These are phyloP conservation scores for Claviceps quebecensis DNA, from an alignment of 2,329 filamentous ascomycete genomes.

Conservation along the genomic window DNA sequence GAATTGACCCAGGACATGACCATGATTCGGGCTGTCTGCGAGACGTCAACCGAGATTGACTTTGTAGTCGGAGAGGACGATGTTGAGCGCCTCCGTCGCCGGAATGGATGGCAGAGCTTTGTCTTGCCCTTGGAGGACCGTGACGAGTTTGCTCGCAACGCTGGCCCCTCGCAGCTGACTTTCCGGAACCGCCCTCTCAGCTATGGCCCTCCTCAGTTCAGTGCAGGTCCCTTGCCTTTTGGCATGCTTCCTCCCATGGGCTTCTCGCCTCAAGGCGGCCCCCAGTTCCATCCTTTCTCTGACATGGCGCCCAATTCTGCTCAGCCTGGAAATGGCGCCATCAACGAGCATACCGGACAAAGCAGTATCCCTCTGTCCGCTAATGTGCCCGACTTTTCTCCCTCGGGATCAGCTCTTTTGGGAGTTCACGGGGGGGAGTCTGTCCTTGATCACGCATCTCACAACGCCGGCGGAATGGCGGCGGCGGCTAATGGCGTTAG, in stretches of 20 bases:
- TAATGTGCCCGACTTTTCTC: slow-evolving; percentile 26
- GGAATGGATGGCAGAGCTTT: slow-evolving; percentile 67
- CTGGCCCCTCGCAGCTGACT: slow-evolving; percentile 39
- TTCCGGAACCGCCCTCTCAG: slow-evolving; percentile 21
- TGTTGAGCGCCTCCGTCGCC: slow-evolving; percentile 61
- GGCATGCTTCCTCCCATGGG: slow-evolving; percentile 15
- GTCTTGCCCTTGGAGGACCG: slow-evolving; percentile 59
- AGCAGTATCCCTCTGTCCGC: slow-evolving; percentile 22
- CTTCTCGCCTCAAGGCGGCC: slow-evolving; percentile 15
- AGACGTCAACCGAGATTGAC: slow-evolving; percentile 59
- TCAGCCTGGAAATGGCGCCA: slow-evolving; percentile 21
- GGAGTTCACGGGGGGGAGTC: not conserved
- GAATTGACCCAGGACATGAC: slow-evolving; percentile 44
- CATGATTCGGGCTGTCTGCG: slow-evolving; percentile 60
- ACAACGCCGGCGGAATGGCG: slow-evolving; percentile 6
- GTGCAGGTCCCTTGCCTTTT: slow-evolving; percentile 18
- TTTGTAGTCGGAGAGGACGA: slow-evolving; percentile 62
- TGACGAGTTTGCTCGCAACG: slow-evolving; percentile 57
- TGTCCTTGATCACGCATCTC: not conserved
- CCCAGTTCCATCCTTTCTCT: slow-evolving; percentile 17
- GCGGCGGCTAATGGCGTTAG: slow-evolving; percentile 4
- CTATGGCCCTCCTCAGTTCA: slow-evolving; percentile 17
- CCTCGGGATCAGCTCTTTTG: slow-evolving; percentile 12
- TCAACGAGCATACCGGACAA: slow-evolving; percentile 10
- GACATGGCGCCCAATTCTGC: slow-evolving; percentile 19